Conservation (phyloP, 2,329 filamentous ascomycete genomes). For the Harringtonia aguacate region DNA sequence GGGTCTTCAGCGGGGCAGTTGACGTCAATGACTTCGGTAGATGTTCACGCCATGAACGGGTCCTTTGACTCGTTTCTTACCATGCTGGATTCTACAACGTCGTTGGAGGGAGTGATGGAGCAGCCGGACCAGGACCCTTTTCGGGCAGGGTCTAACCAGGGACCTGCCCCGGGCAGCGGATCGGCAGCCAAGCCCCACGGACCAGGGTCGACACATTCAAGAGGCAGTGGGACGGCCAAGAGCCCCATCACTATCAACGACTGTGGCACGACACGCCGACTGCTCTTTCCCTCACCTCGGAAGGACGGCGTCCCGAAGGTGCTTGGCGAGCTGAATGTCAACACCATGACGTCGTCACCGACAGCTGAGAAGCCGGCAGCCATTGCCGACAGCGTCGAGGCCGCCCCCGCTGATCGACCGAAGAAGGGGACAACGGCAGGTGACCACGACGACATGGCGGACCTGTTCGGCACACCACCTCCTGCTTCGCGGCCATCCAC, state of each 20-base stretch:
- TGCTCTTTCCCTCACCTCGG: conserved; percentile 68
- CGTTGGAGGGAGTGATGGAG: too few species aligned
- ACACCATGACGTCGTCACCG: conserved; percentile 26
- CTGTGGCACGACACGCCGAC: conserved; percentile 50
- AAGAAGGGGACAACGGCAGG: conserved; percentile 30
- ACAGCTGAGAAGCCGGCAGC: too few species aligned
- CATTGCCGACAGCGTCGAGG: conserved; percentile 19
- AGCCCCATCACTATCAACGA: conserved; percentile 44
- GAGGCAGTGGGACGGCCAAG: conserved; percentile 42
- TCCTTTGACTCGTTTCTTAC: background rate
- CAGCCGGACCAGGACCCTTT: conserved; percentile 13
- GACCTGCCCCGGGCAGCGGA: conserved; percentile 15
- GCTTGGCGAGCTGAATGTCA: conserved; percentile 46
- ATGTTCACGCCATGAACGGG: too few species aligned
- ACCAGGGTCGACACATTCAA: conserved; percentile 40
- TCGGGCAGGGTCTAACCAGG: conserved; percentile 21
- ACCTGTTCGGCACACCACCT: conserved; percentile 55
- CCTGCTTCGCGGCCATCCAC: conserved; percentile 32
- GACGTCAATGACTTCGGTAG: too few species aligned
- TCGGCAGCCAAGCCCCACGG: conserved; percentile 21
- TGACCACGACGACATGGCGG: conserved; percentile 25
- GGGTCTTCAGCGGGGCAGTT: too few species aligned
- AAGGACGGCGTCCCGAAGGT: conserved; percentile 53
- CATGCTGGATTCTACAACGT: background rate
- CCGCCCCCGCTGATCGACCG: conserved; percentile 22